Evolutionary conservation across 495 filamentous ascomycete species (phyloP), one percentile per base, ranked within the genome.

Genomic region (Gamarada debralockiae): DNA sequence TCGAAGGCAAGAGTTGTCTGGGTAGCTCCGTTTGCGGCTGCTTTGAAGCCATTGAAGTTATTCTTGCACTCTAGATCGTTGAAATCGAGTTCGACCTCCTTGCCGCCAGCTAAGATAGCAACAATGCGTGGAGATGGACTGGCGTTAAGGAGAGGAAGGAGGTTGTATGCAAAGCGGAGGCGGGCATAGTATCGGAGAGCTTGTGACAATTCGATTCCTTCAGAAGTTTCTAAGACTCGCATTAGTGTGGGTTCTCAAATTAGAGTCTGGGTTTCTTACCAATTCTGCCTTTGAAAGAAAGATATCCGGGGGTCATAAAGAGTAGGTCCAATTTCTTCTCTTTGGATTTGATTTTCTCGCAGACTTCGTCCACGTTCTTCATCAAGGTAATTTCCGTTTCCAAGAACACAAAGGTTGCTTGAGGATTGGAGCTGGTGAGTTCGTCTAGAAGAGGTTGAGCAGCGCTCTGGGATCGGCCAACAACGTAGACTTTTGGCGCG

Each of bases 381-480:
- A 69, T 56, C 12, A 67, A 24, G 1, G 46, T 51, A 25, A 69
- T 53, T n/a, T 67, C 58, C 0, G 56, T 55, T 40, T 69, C 52
- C 6, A 65, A 33, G 36, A 65, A 69, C 0, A 39, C 38, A 13
- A 60, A 52, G 2, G 49, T 55, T 15, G 42, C 66, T 25, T 55
- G 10, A 37, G 53, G 53, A 42, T 62, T 65, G n/a, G 40, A 49
- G 3, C 25, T 21, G 12, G 51, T 21, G 15, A 48, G 53, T 8
- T 70, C 64, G 43, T 69, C 61, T 21, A 75, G 65, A 31, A 65
- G 57, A 23, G 66, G 54, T n/a, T 56, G 63, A 41, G 66, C 64
- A 40, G 58, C 53, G 3, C 36, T 51, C 51, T 72, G 59, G 49
- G 67, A 75, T 21, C 76, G 66, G 12, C 71, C 72, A n/a, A 74